Conservation (phyloP, 495 filamentous ascomycete genomes). For the Lophiotrema nucula region DNA sequence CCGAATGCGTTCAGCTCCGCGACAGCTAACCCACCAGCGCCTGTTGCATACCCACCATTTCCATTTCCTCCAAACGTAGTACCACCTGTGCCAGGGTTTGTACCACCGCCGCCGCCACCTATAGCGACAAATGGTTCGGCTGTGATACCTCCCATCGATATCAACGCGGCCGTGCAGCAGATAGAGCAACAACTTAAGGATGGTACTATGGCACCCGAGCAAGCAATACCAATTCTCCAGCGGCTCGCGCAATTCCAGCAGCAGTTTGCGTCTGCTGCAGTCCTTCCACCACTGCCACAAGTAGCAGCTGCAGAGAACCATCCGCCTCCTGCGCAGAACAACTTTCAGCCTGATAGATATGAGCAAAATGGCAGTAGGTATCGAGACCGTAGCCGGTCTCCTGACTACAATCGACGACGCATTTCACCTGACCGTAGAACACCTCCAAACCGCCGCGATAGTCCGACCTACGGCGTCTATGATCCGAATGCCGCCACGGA, state of each 20-base stretch:
- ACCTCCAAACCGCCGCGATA: conserved; percentile 47
- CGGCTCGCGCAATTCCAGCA: conserved; percentile 8
- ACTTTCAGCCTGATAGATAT: conserved; percentile 12
- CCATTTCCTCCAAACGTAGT: conserved; percentile 19
- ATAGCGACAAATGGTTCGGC: conserved; percentile 2
- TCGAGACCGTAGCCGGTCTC: conserved; percentile 41
- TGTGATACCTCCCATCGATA: not conserved
- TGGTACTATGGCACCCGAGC: conserved; percentile 27
- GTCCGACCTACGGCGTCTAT: conserved; percentile 64
- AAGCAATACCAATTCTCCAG: conserved; percentile 22
- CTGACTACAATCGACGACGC: conserved; percentile 34
- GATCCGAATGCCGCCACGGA: conserved; percentile 37
- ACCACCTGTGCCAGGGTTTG: conserved; percentile 18
- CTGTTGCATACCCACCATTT: conserved; percentile 13
- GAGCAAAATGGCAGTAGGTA: conserved; percentile 28
- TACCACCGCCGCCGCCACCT: conserved; percentile 7
- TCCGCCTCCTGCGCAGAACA: conserved; percentile 16
- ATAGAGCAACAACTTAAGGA: conserved; percentile 15
- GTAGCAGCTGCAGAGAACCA: not conserved
- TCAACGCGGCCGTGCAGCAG: conserved; percentile 10
- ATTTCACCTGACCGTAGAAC: conserved; percentile 36
- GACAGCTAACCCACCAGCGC: not conserved
- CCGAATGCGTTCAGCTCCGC: conserved; percentile 2
- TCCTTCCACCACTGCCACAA: conserved; percentile 7
- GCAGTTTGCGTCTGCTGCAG: not conserved